Conservation (phyloP, 495 filamentous ascomycete genomes). For the Neurospora sp. region DNA sequence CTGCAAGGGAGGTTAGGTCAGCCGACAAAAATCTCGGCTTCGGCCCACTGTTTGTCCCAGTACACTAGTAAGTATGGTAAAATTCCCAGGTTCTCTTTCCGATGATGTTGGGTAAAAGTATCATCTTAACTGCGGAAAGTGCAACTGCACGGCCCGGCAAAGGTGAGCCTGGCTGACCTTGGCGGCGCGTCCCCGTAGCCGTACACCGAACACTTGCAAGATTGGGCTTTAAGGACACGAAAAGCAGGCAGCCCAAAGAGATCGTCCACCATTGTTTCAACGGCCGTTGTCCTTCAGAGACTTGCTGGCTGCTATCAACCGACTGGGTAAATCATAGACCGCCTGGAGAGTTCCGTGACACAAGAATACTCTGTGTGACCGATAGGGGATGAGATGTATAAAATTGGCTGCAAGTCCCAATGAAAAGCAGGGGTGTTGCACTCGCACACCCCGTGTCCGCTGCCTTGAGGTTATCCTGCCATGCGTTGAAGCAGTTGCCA, state of each 20-base stretch:
- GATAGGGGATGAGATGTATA: background rate
- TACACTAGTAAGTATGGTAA: background rate
- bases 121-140: background rate
- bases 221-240: background rate
- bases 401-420: background rate
- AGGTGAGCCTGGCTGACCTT: background rate
- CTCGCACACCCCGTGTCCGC: background rate
- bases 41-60: background rate
- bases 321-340: background rate
- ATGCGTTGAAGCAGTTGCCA: background rate
- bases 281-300: slow-evolving; percentile 1
- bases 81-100: background rate
- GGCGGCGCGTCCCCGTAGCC: background rate
- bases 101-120: background rate
- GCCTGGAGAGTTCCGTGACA: background rate
- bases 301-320: slow-evolving; percentile 1
- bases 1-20: background rate
- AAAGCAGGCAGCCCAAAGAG: background rate
- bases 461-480: background rate
- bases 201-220: background rate
- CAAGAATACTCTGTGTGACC: background rate
- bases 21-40: background rate
- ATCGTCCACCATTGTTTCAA: background rate
- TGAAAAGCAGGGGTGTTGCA: background rate
- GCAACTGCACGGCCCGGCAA: background rate